Evolutionary conservation across 2,329 filamentous ascomycete genomes (phyloP).

Genomic region (Neopestalotiopsis clavispora): DNA sequence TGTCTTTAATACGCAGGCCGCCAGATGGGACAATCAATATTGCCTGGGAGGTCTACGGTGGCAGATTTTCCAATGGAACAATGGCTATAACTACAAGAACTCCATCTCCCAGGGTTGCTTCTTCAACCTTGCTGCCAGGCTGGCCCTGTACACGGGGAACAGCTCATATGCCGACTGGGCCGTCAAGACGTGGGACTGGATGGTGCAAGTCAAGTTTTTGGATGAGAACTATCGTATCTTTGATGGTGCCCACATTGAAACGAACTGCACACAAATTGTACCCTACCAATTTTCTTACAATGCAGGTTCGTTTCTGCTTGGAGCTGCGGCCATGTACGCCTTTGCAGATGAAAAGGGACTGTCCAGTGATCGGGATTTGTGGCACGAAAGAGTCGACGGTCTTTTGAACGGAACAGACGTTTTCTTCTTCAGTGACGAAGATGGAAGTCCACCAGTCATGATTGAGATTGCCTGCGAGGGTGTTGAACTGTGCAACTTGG

Average conservation of each 20-base stretch:
- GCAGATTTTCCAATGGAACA: conserved; percentile 86
- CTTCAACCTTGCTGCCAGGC: conserved; percentile 67
- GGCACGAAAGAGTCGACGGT: conserved; percentile 63
- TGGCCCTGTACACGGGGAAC: conserved; percentile 80
- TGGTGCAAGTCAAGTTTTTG: conserved; percentile 60
- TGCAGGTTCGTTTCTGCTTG: conserved; percentile 67
- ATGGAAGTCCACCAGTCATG: conserved; percentile 55
- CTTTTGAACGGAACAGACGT: conserved; percentile 58
- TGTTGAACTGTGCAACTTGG: conserved; percentile 63
- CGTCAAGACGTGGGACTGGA: conserved; percentile 74
- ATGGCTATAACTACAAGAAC: conserved; percentile 80
- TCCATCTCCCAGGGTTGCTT: conserved; percentile 67
- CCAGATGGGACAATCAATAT: conserved; percentile 70
- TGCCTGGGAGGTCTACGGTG: conserved; percentile 81
- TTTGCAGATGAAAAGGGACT: conserved; percentile 47
- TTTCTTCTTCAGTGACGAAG: conserved; percentile 55
- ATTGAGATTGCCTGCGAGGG: conserved; percentile 69
- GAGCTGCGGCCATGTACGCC: conserved; percentile 73
- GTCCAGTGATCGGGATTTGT: conserved; percentile 46
- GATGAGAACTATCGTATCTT: conserved; percentile 64
- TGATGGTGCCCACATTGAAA: conserved; percentile 62
- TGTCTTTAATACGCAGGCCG: conserved; percentile 80
- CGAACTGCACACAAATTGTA: conserved; percentile 62
- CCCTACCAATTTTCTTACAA: conserved; percentile 75
- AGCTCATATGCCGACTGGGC: conserved; percentile 80